Evolutionary conservation across 2,329 filamentous ascomycete species (phyloP).

Genomic region (Cylindrodendrum hubeiense): DNA sequence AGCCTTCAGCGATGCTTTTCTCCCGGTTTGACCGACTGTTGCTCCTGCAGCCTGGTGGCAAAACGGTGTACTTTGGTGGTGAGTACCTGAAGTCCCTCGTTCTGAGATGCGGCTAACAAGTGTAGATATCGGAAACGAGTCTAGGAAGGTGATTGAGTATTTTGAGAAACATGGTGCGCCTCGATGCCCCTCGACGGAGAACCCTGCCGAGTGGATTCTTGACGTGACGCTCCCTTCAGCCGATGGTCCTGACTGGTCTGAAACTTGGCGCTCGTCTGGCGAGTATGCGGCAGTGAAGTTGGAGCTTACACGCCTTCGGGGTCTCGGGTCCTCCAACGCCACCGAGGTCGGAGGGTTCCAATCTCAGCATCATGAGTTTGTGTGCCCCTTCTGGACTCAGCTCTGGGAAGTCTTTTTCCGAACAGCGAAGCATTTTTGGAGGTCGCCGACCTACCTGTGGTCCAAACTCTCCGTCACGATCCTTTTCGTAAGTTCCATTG

Average conservation of each 20-base stretch:
- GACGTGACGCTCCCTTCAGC: slow-evolving; percentile 68
- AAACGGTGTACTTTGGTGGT: slow-evolving; percentile 28
- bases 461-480: slow-evolving; percentile 82
- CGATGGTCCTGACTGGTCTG: slow-evolving; percentile 66
- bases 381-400: slow-evolving; percentile 41
- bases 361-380: slow-evolving; percentile 42
- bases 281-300: slow-evolving; percentile 66
- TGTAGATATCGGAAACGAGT: slow-evolving; percentile 75
- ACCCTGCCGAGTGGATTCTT: slow-evolving; percentile 71
- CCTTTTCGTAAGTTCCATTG: not conserved
- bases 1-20: slow-evolving; percentile 50
- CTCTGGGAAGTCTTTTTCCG: slow-evolving; percentile 49
- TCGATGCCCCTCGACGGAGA: slow-evolving; percentile 73
- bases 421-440: slow-evolving; percentile 65
- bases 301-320: slow-evolving; percentile 66
- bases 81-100: slow-evolving; percentile 72
- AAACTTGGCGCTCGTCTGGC: slow-evolving; percentile 67
- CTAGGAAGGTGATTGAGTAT: slow-evolving; percentile 74
- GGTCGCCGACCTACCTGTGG: slow-evolving; percentile 88
- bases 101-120: not conserved
- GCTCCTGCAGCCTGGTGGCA: slow-evolving; percentile 46
- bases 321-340: slow-evolving; percentile 57
- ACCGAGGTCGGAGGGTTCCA: too few species aligned
- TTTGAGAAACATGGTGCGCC: slow-evolving; percentile 79
- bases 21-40: slow-evolving; percentile 67